phyloP scores from a whole-genome alignment of 176 grass and related monocot species.

The Cenchrus americanus region DNA sequence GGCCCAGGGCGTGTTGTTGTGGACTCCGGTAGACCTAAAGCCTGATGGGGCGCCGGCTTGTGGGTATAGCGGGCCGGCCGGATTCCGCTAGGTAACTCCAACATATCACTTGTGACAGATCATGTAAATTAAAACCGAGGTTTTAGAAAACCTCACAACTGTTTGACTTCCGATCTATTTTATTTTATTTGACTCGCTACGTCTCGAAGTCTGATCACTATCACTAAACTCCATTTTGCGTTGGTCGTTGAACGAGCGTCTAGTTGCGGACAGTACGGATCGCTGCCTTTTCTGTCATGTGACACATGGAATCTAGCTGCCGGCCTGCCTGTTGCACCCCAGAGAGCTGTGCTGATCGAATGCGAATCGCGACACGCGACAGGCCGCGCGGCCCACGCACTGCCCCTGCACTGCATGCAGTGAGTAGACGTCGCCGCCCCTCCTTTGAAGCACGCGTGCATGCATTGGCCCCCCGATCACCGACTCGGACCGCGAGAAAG shows the following conservation, averaged over 20 bases:
- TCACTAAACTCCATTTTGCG: background rate
- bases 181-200: too few relatives aligned
- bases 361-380: background rate
- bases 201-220: too few relatives aligned
- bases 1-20: too few relatives aligned
- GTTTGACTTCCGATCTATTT: too few relatives aligned
- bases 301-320: background rate
- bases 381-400: constrained; percentile 13
- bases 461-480: background rate
- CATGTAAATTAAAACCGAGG: too few relatives aligned
- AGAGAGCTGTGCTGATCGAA: background rate
- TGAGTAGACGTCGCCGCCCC: constrained; percentile 4
- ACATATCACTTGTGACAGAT: too few relatives aligned
- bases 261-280: background rate
- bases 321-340: background rate
- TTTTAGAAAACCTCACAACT: too few relatives aligned
- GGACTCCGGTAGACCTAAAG: too few relatives aligned
- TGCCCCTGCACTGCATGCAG: background rate
- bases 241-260: too few relatives aligned
- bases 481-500: constrained; percentile 47
- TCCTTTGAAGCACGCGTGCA: constrained; percentile 47
- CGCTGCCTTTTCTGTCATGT: background rate
- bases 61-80: too few relatives aligned
- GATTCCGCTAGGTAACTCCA: too few relatives aligned
- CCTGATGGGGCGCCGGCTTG: too few relatives aligned